Evolutionary conservation across 2,329 filamentous ascomycete species (phyloP).

Genomic region (Verticillium nonalfalfae): DNA sequence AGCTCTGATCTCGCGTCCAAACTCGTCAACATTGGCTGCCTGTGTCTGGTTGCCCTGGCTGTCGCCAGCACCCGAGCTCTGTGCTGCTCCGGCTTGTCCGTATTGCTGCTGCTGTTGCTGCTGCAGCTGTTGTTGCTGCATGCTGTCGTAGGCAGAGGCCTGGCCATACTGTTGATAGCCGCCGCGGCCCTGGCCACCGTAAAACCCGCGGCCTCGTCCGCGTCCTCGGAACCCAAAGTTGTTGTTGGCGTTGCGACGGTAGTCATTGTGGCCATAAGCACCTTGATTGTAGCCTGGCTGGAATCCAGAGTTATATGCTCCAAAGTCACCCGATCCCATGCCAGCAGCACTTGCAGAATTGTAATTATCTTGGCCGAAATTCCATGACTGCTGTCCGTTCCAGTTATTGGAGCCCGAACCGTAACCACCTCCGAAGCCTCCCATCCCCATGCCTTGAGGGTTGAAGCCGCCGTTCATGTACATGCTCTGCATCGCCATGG

Average conservation of each 20-base stretch:
- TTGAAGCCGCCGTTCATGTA: constrained; percentile 74
- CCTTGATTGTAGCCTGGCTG: constrained; percentile 74
- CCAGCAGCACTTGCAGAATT: constrained; percentile 77
- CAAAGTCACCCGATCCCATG: constrained; percentile 76
- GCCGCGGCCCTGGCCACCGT: constrained; percentile 49
- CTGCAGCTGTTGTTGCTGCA: constrained; percentile 14
- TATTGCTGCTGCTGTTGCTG: constrained; percentile 1
- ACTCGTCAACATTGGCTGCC: constrained; percentile 30
- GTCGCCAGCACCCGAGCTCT: constrained; percentile 11
- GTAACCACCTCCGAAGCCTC: constrained; percentile 60
- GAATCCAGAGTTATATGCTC: constrained; percentile 71
- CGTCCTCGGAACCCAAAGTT: constrained; percentile 45
- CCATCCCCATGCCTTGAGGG: constrained; percentile 74
- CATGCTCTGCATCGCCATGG: constrained; percentile 67
- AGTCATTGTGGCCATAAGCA: constrained; percentile 83
- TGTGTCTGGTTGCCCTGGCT: constrained; percentile 11
- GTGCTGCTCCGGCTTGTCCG: constrained; percentile 9
- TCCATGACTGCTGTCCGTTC: constrained; percentile 77
- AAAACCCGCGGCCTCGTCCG: constrained; percentile 59
- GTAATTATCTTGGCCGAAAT: constrained; percentile 84
- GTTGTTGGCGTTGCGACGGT: constrained; percentile 62
- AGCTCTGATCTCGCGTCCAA: constrained; percentile 26
- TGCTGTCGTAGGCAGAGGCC: constrained; percentile 25
- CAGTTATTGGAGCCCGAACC: constrained; percentile 64
- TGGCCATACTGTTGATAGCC: constrained; percentile 38